Base-by-base conservation (phyloP, 148 eudicot species). In the Rhododendron henanense region DNA sequence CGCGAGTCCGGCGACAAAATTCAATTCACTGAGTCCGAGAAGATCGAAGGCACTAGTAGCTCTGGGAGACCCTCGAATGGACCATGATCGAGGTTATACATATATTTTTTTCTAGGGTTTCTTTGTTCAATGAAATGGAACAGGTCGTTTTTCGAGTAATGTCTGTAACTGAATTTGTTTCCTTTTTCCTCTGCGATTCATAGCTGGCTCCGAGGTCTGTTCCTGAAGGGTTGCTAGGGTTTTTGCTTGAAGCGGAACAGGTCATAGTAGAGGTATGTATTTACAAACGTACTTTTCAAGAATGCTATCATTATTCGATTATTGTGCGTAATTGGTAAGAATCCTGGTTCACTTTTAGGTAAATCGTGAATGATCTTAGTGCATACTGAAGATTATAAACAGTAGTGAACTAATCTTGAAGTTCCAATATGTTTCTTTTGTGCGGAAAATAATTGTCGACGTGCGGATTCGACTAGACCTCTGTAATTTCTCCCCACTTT, bases 11-110 rank as follows among this genome's bases (percentile, higher is more conserved):
- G 87, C 74, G 51, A 59, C 51, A 10, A 87, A 35, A 69, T 28
- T 11, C 91, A 91, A 10, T 87, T 92, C 75, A 88, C 93, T 31
- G 96, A 92, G 82, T 84, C 95, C 18, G 98, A 94, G 81, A 91
- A 87, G 83, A 87, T 93, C 77, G 96, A 94, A 37, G 94, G 92
- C 86, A 85, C 95, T 47, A 92, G 95, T 57, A 92, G 95, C 31
- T 31, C 82, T 95, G 96, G 97, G 94, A 93, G 81, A 93, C 95
- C 86, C 86, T 94, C 86, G 98, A 96, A 90, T 96, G 98, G 98
- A 96, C 94, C 87, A 93, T 93, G 77, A 88, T 92, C 57, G 98
- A 96, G 88, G 98, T 95, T 67, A 28, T 84, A 65, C 23, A 11
- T 10, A 50, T 50, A 50, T 82, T 47, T 9, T 37, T 39, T 28